Evolutionary conservation across 768 basidiomycete genomes (phyloP), one percentile per base, ranked within the genome.

Genomic region (Lentinula guzmanii): DNA sequence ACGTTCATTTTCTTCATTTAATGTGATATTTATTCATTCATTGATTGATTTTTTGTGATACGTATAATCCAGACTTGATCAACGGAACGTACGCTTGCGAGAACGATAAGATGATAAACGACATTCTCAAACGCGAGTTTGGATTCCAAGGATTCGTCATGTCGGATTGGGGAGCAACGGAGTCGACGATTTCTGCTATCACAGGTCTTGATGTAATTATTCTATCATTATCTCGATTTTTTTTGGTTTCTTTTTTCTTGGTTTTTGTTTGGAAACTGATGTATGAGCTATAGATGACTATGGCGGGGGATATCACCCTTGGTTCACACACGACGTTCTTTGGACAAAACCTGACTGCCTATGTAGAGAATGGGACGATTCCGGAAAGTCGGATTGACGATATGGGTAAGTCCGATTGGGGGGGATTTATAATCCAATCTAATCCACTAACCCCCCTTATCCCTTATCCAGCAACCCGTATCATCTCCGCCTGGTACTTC

Each of bases 101-200:
- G 68, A 89, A 90, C 66, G 79, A 85, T 71, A 84, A 84, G 63
- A 77, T 84, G 52, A 67, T 91, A 70, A 91, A 91, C 70, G 82
- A 85, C 60, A 78, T 93, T n/a, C 75, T 92, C 61, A 92, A 92
- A 74, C 74, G 78, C 52, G 87, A 93, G 71, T 82, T 80, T 57
- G 89, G 86, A 9, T 93, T 91, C 78, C 87, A 88, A 73, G 90
- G 90, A 43, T 89, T 52, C 68, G 79, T 91, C 55, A 83, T 89
- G 85, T 86, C 86, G 11, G 90, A 91, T 71, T 91, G 90, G 89
- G 65, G 70, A 52, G 89, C 87, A 4, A 83, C 82, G 31, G 76
- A 80, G 62, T 86, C 85, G 3, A 90, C 87, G 0, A 77, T 86
- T 46, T 79, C 82, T 54, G 86, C 79, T 3, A 73, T 82, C 0